Base-by-base conservation (phyloP, 345 rosid species). In the Citrus sinensis region DNA sequence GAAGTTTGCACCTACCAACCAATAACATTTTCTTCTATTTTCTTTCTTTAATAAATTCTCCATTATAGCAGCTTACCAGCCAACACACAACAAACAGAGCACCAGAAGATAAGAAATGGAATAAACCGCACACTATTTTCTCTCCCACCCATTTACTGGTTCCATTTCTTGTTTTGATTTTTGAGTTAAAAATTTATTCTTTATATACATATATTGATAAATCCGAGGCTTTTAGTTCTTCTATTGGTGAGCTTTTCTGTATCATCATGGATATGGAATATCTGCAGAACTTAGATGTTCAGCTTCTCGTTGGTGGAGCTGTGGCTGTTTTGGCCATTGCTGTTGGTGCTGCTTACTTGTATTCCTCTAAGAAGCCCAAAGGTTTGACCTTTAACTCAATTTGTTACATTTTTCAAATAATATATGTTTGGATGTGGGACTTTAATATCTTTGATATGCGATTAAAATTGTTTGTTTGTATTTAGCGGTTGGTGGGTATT, bases 271-370 rank as follows among this genome's bases (percentile, higher is more conserved):
- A 90, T 82, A 76, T 92, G 86, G 93, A 82, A 24, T 84, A 84
- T 81, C 78, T 95, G 86, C 89, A 89, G 37, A 85, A 93, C 56
- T 65, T 87, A 68, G 95, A 95, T 76, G 85, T 79, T 76, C 93
- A 95, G 88, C 83, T 93, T 82, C 89, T 93, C 42, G 82, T 82
- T 64, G 99, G 91, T 55, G 88, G 88, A 54, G 93, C 82, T 58
- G 98, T 92, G 5, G 99, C 99, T 78, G 63, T 93, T 74, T 67
- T 91, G 73, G 97, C 97, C 73, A 74, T 82, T 78, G 85, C 42
- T 65, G 75, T 87, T 13, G 97, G 90, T 59, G 93, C 90, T 76
- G 86, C 88, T 67, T 93, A 83, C 67, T 87, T 87, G 37, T 80
- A 87, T 27, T 91, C 91, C 77, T 84, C 90, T 80, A 90, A 81